Conservation (phyloP, 768 basidiomycete species). For the Favolaschia claudopus region DNA sequence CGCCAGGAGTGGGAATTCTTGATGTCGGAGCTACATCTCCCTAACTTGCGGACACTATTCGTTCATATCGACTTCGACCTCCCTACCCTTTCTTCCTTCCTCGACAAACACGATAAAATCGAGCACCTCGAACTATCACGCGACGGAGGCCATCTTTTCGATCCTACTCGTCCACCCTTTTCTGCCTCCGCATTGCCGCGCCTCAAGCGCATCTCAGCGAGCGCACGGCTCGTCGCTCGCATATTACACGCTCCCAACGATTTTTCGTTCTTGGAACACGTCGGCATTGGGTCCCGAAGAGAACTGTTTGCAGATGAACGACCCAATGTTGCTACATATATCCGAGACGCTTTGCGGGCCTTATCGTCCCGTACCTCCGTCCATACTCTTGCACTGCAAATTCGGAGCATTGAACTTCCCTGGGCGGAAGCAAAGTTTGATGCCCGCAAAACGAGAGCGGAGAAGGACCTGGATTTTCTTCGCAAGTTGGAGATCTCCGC, state of each 20-base stretch:
- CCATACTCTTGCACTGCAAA: neutral
- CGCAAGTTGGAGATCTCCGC: neutral
- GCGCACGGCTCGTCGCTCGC: neutral
- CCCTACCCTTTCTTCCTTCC: neutral
- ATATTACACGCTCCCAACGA: neutral
- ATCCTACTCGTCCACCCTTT: neutral
- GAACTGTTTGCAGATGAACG: neutral
- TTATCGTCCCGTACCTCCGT: slow-evolving; percentile 1
- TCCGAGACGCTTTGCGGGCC: neutral
- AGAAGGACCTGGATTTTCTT: neutral
- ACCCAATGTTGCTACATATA: neutral
- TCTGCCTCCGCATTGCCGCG: neutral
- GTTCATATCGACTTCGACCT: neutral
- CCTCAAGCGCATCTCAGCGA: slow-evolving; percentile 3
- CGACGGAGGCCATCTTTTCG: neutral
- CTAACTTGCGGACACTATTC: slow-evolving; percentile 1
- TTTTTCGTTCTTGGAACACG: neutral
- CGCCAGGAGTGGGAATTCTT: slow-evolving; percentile 6
- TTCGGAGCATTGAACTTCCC: neutral
- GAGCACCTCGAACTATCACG: slow-evolving; percentile 1
- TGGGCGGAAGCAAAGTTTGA: slow-evolving; percentile 1
- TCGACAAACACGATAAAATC: slow-evolving; percentile 5
- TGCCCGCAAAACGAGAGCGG: neutral
- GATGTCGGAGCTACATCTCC: neutral
- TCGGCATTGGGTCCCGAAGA: neutral